Percentiles rank a stretch among this genome's conserved stretches.
Conservation (phyloP, 176 grass and related monocot genomes). For the Hordeum vulgare region MorexV3_pseudomolecules_assembly NC_058524.1:31649220-31649719, state of each 20-base stretch:
- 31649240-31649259: not conserved
- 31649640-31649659: not conserved
- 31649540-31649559: not conserved
- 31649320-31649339: not conserved
- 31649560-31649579: slow-evolving; percentile 2
- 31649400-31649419: not conserved
- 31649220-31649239: not conserved
- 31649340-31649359: not conserved
- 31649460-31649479: not conserved
- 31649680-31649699: not conserved
- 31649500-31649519: not conserved
- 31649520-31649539: slow-evolving; percentile 22
- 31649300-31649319: not conserved
- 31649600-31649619: slow-evolving; percentile 11
- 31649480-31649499: not conserved
- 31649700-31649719: not conserved
- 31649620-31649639: not conserved
- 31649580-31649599: not conserved
- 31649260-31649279: not conserved
- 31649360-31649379: not conserved
- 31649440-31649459: not conserved
- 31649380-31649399: not conserved
- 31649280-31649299: not conserved
- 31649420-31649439: slow-evolving; percentile 33
- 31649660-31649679: not conserved